phyloP scores from a whole-genome alignment of 495 filamentous ascomycete genomes.

The Lophiotrema nucula region DNA sequence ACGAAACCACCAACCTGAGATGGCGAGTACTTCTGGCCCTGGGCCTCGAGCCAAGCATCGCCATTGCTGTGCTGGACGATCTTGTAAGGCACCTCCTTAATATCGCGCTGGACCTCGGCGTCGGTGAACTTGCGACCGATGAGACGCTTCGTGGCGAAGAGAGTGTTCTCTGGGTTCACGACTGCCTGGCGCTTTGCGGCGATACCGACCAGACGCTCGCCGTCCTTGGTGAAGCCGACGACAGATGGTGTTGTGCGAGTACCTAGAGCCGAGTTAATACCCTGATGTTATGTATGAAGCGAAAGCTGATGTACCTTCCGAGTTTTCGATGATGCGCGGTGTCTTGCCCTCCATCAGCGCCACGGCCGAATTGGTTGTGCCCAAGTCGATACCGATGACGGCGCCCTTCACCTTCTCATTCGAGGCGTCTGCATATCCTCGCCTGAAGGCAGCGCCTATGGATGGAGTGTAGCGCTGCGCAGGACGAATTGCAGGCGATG shows the following conservation, averaged over 20 bases:
- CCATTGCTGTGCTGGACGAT: conserved; percentile 98
- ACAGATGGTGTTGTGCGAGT: conserved; percentile 95
- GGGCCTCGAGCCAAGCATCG: conserved; percentile 96
- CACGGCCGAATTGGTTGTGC: conserved; percentile 98
- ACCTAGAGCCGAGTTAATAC: conserved; percentile 52
- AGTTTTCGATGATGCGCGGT: conserved; percentile 95
- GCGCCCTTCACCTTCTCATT: conserved; percentile 86
- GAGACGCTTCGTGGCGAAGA: conserved; percentile 99
- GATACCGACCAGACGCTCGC: conserved; percentile 96
- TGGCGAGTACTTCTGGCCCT: conserved; percentile 95
- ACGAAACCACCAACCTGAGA: conserved; percentile 98
- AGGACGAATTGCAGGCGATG: conserved; percentile 56
- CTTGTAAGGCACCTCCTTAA: conserved; percentile 98
- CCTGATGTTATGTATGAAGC: background rate
- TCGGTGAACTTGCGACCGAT: conserved; percentile 99
- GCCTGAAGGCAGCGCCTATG: conserved; percentile 56
- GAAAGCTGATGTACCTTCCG: conserved; percentile 67
- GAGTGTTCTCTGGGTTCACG: conserved; percentile 98
- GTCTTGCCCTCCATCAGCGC: conserved; percentile 96
- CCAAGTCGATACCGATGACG: conserved; percentile 98
- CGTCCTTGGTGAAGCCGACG: conserved; percentile 94
- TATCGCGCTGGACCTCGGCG: conserved; percentile 92
- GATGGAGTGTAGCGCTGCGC: conserved; percentile 56
- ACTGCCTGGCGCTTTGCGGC: conserved; percentile 98
- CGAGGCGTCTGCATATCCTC: conserved; percentile 76